Conservation (phyloP, 495 filamentous ascomycete species). For the Mytilinidion resinicola region DNA sequence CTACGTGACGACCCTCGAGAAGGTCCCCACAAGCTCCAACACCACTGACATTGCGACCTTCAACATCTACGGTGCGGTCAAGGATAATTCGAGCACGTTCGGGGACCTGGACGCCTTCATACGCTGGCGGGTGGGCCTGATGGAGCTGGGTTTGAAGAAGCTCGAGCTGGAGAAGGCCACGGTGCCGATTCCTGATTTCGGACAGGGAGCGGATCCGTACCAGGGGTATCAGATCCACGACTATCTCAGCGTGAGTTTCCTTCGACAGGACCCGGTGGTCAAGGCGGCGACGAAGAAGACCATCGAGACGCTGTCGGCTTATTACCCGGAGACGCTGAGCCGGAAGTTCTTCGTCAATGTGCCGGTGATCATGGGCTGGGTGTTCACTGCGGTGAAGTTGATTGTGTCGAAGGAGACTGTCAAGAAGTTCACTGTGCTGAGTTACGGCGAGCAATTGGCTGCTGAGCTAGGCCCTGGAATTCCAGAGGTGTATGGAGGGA, state of each 20-base stretch:
- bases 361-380: constrained; percentile 78
- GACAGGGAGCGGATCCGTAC: constrained; percentile 62
- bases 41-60: constrained; percentile 57
- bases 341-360: constrained; percentile 94
- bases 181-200: constrained; percentile 63
- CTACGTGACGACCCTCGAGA: constrained; percentile 46
- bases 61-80: constrained; percentile 75
- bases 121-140: constrained; percentile 76
- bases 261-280: constrained; percentile 62
- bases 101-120: constrained; percentile 72
- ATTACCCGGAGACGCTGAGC: constrained; percentile 81
- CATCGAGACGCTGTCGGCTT: constrained; percentile 66
- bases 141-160: constrained; percentile 71
- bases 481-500: constrained; percentile 65
- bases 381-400: constrained; percentile 72
- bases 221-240: constrained; percentile 87
- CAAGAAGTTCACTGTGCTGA: constrained; percentile 79
- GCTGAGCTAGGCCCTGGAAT: constrained; percentile 55
- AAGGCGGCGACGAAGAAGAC: constrained; percentile 68
- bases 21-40: constrained; percentile 35
- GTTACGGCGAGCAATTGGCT: constrained; percentile 63
- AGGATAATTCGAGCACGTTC: constrained; percentile 70
- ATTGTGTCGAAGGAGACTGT: constrained; percentile 71
- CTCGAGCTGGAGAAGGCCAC: constrained; percentile 61
- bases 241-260: constrained; percentile 75